phyloP scores from a whole-genome alignment of 1,284 basidiomycete species.

The Pascua sp. region DNA sequence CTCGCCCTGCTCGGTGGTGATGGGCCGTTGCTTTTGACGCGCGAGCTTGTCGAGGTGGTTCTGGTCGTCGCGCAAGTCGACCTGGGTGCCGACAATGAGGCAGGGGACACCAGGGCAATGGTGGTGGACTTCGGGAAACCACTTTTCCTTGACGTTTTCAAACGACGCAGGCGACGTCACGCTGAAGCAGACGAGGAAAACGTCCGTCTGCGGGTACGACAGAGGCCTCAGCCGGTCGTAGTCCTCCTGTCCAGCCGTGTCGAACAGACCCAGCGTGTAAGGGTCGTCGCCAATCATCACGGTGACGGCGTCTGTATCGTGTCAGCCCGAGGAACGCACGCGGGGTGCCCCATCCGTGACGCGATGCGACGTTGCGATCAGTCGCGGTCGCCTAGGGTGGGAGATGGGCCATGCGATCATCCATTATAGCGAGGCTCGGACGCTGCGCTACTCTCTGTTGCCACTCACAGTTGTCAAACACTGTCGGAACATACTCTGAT shows the following conservation, averaged over 20 bases:
- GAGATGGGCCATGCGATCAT: neutral
- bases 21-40: constrained; percentile 92
- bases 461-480: constrained; percentile 57
- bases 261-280: constrained; percentile 96
- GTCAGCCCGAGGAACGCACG: neutral
- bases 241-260: constrained; percentile 99
- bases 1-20: constrained; percentile 84
- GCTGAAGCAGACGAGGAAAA: constrained; percentile 99
- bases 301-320: constrained; percentile 80
- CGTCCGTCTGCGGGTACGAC: constrained; percentile 99
- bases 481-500: constrained; percentile 98
- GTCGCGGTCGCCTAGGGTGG: neutral
- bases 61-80: constrained; percentile 92
- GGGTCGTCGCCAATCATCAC: constrained; percentile 99
- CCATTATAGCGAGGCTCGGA: too few species aligned
- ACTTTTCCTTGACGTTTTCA: constrained; percentile 99
- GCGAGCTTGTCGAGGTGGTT: constrained; percentile 91
- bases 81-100: constrained; percentile 97
- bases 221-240: constrained; percentile 97
- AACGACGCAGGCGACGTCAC: constrained; percentile 98
- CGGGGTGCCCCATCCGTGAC: too few species aligned
- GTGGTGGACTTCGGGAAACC: constrained; percentile 99
- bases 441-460: neutral
- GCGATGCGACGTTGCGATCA: neutral
- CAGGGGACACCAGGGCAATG: constrained; percentile 99